phyloP scores from a whole-genome alignment of 108 stramenopile species.

The Parietichytrium sp. region DNA sequence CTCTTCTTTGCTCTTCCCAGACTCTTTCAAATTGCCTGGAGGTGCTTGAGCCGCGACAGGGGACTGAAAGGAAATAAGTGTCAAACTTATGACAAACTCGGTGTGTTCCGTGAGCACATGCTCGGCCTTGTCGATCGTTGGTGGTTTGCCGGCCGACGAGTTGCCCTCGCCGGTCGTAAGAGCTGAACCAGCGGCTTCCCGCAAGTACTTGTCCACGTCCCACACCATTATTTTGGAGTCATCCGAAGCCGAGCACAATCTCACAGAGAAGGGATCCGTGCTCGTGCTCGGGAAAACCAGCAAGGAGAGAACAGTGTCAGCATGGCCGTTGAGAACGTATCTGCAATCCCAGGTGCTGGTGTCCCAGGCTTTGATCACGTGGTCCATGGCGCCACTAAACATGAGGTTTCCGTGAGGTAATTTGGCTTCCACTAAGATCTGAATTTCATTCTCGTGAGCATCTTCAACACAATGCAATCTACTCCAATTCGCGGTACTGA shows the following conservation, averaged over 20 bases:
- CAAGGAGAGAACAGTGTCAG: conserved; percentile 18
- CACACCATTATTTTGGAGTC: not conserved
- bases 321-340: not conserved
- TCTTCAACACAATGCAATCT: not conserved
- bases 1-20: too few species aligned
- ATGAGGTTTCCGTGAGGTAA: not conserved
- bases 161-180: too few species aligned
- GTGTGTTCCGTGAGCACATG: conserved; percentile 1
- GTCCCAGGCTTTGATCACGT: not conserved
- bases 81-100: too few species aligned
- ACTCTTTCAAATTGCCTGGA: too few species aligned
- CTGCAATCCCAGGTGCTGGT: not conserved
- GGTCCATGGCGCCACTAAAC: not conserved
- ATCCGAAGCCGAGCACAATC: not conserved
- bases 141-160: too few species aligned
- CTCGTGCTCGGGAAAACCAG: not conserved
- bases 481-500: not conserved
- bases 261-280: not conserved
- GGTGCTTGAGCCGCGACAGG: too few species aligned
- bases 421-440: not conserved
- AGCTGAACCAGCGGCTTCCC: too few species aligned
- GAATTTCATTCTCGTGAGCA: not conserved
- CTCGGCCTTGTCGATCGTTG: conserved; percentile 1
- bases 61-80: too few species aligned
- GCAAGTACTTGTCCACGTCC: not conserved